Base-by-base conservation (phyloP, 345 rosid species). In the Mercurialis annua region DNA sequence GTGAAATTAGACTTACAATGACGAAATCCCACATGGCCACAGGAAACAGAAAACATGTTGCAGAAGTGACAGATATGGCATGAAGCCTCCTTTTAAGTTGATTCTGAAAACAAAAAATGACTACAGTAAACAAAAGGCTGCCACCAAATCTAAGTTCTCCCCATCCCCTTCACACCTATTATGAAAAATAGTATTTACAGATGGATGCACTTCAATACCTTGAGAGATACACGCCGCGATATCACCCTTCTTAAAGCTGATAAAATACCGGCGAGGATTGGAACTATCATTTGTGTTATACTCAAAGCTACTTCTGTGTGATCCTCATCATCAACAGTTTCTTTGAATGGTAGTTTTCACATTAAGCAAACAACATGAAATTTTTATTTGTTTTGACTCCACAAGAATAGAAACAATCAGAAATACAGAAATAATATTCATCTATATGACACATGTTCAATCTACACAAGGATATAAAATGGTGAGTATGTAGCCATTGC, bases 1-100 rank as follows among this genome's bases (percentile, higher is more conserved):
- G 24, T 24, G 4, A 38, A 46, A 65, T 51, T 40, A 61, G 40
- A 34, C 99, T 87, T 87, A 91, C 99, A 10, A 80, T 78, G 71
- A 94, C 83, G 71, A 88, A 82, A 81, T 91, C 93, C 97, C 99
- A 94, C 96, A 94, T 94, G 64, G 98, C 99, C 62, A 87, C 86
- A 34, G 99, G 99, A 84, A 94, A 94, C 65, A 94, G 74, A 68
- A 94, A 87, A 71, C 96, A 91, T 18, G 99, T 84, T 55, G 98
- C 95, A 23, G 95, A 86, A 72, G 96, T 77, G 62, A 94, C 80
- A 59, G 90, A 91, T 76, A 91, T 81, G 15, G 96, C 98, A 82
- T 94, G 86, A 23, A 94, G 92, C 63, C 99, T 81, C 81, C 88
- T 87, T 80, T 89, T 94, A 48, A 84, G 86, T 81, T 88, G 97